phyloP scores from a whole-genome alignment of 176 grass and related monocot genomes.

The Oryza nivara region DNA sequence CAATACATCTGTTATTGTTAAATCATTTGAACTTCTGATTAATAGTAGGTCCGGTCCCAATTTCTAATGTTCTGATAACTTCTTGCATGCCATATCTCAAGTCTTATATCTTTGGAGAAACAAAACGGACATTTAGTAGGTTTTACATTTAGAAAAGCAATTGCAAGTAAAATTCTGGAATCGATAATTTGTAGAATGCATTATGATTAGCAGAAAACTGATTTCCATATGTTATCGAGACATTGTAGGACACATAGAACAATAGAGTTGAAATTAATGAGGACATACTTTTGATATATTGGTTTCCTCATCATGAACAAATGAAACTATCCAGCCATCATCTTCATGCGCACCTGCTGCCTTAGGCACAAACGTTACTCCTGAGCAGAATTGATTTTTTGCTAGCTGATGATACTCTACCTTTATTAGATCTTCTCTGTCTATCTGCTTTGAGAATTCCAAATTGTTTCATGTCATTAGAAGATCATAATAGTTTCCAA shows the following conservation, averaged over 20 bases:
- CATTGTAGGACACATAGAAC: not conserved
- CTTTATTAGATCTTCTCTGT: not conserved
- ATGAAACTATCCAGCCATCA: slow-evolving; percentile 27
- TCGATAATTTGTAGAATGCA: not conserved
- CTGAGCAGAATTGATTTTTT: slow-evolving; percentile 39
- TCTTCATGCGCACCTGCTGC: not conserved
- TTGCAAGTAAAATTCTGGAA: not conserved
- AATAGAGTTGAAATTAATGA: not conserved
- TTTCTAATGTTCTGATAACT: not conserved
- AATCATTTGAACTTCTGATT: not conserved
- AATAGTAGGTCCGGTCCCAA: not conserved
- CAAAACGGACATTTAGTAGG: not conserved
- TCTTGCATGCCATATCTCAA: not conserved
- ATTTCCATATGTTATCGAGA: not conserved
- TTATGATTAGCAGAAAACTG: not conserved
- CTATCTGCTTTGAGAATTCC: not conserved
- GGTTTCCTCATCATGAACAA: slow-evolving; percentile 23
- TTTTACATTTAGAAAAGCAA: not conserved
- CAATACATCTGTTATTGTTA: not conserved
- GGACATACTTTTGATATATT: slow-evolving; percentile 1
- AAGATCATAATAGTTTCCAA: not conserved
- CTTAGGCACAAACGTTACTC: slow-evolving; percentile 24
- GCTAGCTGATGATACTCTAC: slow-evolving; percentile 22
- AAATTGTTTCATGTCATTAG: not conserved
- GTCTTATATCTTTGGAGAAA: not conserved